Base-by-base conservation (phyloP, 345 rosid genomes). In the Trapa bicornis region DNA sequence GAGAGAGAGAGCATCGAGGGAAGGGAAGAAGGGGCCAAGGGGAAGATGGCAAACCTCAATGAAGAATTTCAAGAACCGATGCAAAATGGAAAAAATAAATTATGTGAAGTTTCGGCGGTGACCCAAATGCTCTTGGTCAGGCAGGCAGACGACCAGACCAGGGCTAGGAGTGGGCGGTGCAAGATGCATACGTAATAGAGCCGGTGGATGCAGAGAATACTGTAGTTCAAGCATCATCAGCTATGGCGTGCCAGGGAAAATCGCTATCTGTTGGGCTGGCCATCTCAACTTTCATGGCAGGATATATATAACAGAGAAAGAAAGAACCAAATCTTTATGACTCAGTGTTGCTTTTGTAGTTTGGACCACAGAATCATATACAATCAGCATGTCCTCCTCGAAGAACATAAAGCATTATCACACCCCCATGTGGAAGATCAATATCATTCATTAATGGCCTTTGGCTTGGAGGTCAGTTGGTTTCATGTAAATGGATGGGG, bases 41-140 rank as follows among this genome's bases (percentile, higher is more conserved):
- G 67, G 67, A 72, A 72, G 48, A 48, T 32, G 63, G 53, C 70
- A 66, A 72, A 35, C 32, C 38, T 45, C 36, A 8, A 65, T 6
- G 66, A 69, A n/a, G 63, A 65, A 65, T 45, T 37, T 39, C 68
- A 48, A 48, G 53, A 65, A 65, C 63, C 74, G 65, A 57, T 54
- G 69, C 68, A 67, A 66, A 66, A 50, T 5, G 0, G 11, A 29
- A 5, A 22, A 48, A 47, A 47, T 5, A 36, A 36, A 1, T 15
- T 22, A 22, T 22, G 29, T 22, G 29, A 22, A 22, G 29, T 22
- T 22, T 22, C 29, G 29, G 29, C 29, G 29, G 29, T 22, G 29
- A 22, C 29, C 29, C 29, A 22, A 22, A 22, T 22, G 29, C 29
- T 22, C 29, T 22, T 22, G 29, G 29, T 22, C 29, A 22, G 29